phyloP scores from a whole-genome alignment of 2,329 filamentous ascomycete species.

The Penicillium sclerotigenum region DNA sequence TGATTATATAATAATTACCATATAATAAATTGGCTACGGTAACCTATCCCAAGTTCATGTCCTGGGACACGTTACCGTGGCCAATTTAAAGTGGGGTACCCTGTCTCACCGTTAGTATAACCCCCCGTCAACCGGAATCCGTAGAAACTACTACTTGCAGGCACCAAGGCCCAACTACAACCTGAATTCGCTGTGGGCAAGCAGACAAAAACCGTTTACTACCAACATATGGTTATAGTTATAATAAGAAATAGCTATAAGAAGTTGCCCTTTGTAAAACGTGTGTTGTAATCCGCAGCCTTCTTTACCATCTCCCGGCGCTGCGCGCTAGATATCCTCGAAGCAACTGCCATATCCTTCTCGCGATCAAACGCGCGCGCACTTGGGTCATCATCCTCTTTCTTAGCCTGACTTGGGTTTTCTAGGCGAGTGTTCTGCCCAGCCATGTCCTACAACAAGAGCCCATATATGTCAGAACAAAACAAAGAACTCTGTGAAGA shows the following conservation, averaged over 20 bases:
- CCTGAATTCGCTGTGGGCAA: no score
- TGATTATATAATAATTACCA: no score
- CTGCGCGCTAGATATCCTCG: conserved; percentile 69
- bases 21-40: no score
- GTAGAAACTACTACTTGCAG: no score
- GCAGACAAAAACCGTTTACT: no score
- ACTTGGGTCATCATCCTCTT: conserved; percentile 86
- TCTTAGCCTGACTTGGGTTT: conserved; percentile 54
- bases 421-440: conserved; percentile 46
- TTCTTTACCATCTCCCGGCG: conserved; percentile 74
- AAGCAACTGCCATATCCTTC: conserved; percentile 83
- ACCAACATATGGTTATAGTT: not conserved
- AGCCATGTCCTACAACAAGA: conserved; percentile 38
- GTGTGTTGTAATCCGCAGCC: conserved; percentile 74
- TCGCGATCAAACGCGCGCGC: conserved; percentile 83
- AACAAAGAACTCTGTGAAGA: not conserved
- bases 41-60: no score
- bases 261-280: conserved; percentile 72
- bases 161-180: no score
- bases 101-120: no score
- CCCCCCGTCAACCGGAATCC: no score
- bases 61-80: no score
- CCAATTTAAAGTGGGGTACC: no score
- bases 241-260: conserved; percentile 32
- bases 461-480: not conserved